A percentile compares a stretch with the other conserved stretches of the same genome.
These are phyloP conservation scores for Penicillium brasilianum DNA, from an alignment of 2,329 filamentous ascomycete genomes.

Conservation along the genomic window DNA sequence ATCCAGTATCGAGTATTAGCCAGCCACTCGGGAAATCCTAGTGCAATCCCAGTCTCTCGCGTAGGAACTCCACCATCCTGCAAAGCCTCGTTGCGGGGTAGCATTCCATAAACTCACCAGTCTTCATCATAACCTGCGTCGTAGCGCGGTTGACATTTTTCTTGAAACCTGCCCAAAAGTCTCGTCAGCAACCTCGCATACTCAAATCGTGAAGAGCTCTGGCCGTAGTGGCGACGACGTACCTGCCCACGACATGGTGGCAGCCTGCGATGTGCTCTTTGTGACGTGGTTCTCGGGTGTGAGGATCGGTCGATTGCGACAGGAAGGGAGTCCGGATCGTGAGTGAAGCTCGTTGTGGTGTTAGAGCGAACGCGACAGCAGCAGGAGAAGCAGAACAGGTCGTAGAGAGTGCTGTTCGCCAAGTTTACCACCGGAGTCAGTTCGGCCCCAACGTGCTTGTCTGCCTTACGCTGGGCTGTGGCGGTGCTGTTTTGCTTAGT, in stretches of 20 bases:
- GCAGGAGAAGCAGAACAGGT: neutral
- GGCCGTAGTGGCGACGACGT: slow-evolving; percentile 5
- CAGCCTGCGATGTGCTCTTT: slow-evolving; percentile 22
- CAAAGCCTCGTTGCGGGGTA: slow-evolving; percentile 25
- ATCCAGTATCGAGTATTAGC: slow-evolving; percentile 14
- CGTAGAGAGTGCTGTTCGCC: neutral
- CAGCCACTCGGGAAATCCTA: slow-evolving; percentile 3
- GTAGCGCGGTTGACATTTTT: slow-evolving; percentile 98
- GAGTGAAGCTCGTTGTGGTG: neutral
- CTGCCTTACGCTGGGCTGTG: slow-evolving; percentile 6
- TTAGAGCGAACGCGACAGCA: neutral
- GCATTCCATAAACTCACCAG: slow-evolving; percentile 60
- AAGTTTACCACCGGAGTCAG: neutral
- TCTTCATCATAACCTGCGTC: slow-evolving; percentile 99
- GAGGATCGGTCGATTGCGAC: neutral
- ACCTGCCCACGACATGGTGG: slow-evolving; percentile 75
- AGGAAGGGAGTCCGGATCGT: neutral
- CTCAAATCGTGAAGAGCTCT: neutral
- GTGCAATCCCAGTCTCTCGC: neutral
- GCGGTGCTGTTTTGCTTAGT: slow-evolving; percentile 8
- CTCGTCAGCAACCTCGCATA: slow-evolving; percentile 2
- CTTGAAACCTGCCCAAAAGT: slow-evolving; percentile 72
- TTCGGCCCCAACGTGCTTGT: slow-evolving; percentile 4
- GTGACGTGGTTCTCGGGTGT: neutral
- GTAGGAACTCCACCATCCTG: slow-evolving; percentile 5